phyloP scores from a whole-genome alignment of 768 basidiomycete genomes.

The Boletus rubroflammeus region DNA sequence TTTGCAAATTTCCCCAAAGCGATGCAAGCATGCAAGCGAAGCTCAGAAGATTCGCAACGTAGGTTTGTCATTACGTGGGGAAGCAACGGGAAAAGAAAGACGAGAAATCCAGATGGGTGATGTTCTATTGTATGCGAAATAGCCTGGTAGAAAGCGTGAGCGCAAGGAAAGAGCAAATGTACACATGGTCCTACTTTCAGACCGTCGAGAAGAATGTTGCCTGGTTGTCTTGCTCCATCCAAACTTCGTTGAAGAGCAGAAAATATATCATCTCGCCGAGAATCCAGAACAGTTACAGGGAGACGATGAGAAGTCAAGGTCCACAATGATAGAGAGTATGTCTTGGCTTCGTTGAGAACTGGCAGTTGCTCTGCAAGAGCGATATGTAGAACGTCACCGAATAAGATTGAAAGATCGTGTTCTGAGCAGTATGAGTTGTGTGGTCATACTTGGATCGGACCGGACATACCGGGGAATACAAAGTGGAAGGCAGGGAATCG shows the following conservation, averaged over 20 bases:
- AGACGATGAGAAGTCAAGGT: constrained; percentile 48
- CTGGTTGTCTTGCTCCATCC: constrained; percentile 20
- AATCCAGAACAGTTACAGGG: constrained; percentile 37
- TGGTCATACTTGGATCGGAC: background rate
- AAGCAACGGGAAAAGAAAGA: constrained; percentile 18
- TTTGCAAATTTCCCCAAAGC: constrained; percentile 25
- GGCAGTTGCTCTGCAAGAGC: constrained; percentile 34
- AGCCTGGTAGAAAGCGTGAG: constrained; percentile 19
- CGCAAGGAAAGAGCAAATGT: background rate
- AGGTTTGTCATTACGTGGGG: constrained; percentile 19
- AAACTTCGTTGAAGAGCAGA: constrained; percentile 37
- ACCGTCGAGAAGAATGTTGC: constrained; percentile 21
- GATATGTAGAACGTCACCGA: constrained; percentile 45
- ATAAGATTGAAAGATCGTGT: constrained; percentile 40
- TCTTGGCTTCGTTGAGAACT: constrained; percentile 41
- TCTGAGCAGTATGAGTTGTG: constrained; percentile 29
- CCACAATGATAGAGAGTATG: constrained; percentile 46
- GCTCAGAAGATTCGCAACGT: constrained; percentile 10
- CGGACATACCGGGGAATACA: constrained; percentile 48
- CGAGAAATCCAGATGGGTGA: constrained; percentile 16
- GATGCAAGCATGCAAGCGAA: constrained; percentile 21
- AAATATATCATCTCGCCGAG: constrained; percentile 31
- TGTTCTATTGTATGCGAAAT: constrained; percentile 22
- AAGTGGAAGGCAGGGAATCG: constrained; percentile 42
- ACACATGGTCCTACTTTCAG: constrained; percentile 24